Evolutionary conservation across 768 basidiomycete genomes (phyloP).

Genomic region (Rhodotorula taiwanensis): DNA sequence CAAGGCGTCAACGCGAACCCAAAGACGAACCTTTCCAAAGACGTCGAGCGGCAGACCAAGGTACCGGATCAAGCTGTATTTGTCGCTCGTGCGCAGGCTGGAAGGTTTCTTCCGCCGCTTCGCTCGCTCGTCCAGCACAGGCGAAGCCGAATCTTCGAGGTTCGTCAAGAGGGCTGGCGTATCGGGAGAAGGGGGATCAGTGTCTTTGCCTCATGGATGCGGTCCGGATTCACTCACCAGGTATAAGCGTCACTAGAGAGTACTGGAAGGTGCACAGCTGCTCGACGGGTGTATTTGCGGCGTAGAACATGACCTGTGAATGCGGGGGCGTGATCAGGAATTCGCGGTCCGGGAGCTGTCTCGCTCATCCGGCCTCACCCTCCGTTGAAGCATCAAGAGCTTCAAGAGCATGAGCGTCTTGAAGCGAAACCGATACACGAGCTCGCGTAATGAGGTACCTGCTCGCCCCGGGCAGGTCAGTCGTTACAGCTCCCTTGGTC

Average conservation of each 20-base stretch:
- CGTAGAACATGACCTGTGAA: constrained; percentile 84
- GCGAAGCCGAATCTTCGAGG: constrained; percentile 84
- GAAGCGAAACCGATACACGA: constrained; percentile 89
- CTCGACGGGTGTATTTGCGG: constrained; percentile 75
- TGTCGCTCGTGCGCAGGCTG: constrained; percentile 77
- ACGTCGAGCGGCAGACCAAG: constrained; percentile 87
- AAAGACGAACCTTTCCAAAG: constrained; percentile 70
- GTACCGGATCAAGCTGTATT: constrained; percentile 81
- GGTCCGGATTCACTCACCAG: no score
- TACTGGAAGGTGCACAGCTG: constrained; percentile 95
- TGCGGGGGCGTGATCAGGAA: neutral
- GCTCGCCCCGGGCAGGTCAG: neutral
- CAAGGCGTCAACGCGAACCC: neutral
- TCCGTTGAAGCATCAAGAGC: constrained; percentile 84
- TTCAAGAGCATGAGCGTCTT: constrained; percentile 89
- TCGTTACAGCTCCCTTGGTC: no score
- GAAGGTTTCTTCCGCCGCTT: constrained; percentile 64
- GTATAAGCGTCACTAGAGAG: constrained; percentile 85
- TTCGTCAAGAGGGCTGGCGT: constrained; percentile 81
- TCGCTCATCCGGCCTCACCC: constrained; percentile 52
- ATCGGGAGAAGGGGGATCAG: neutral
- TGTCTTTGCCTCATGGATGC: no score
- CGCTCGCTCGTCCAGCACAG: constrained; percentile 61
- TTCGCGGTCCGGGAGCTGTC: no score
- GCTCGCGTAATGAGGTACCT: constrained; percentile 65